Conservation (phyloP, 305 asterid species). For the Striga hermonthica region DNA sequence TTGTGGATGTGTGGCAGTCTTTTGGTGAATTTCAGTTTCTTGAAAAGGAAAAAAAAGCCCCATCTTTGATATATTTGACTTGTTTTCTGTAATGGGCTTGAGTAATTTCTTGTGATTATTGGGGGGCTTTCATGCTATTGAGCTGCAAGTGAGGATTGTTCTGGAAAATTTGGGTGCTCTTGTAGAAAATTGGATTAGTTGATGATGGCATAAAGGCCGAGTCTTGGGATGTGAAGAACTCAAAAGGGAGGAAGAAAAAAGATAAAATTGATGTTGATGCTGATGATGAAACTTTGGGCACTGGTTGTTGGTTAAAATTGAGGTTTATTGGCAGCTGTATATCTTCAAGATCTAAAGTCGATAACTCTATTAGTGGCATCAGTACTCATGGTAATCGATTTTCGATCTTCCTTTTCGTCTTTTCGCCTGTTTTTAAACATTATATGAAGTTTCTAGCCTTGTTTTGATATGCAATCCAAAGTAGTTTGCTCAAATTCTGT, state of each 20-base stretch:
- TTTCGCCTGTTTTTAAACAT: too few relatives aligned
- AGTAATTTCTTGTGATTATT: conserved; percentile 33
- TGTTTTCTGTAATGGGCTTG: conserved; percentile 36
- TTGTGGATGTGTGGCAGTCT: neutral
- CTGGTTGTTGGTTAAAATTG: conserved; percentile 76
- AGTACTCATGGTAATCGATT: conserved; percentile 25
- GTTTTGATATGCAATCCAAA: too few relatives aligned
- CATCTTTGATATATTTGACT: conserved; percentile 26
- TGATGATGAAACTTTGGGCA: conserved; percentile 40
- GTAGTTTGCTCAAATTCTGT: too few relatives aligned
- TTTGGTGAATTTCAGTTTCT: conserved; percentile 8
- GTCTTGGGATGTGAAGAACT: conserved; percentile 60
- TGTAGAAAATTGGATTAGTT: conserved; percentile 66
- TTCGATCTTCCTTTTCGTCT: too few relatives aligned
- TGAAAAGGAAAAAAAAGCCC: conserved; percentile 13
- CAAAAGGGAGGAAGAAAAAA: conserved; percentile 52
- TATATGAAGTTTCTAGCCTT: too few relatives aligned
- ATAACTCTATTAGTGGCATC: conserved; percentile 11
- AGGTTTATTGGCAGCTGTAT: conserved; percentile 79
- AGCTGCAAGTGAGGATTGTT: neutral
- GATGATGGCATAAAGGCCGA: conserved; percentile 64
- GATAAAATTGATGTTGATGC: conserved; percentile 35
- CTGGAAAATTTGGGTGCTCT: conserved; percentile 20
- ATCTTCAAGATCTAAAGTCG: conserved; percentile 96
- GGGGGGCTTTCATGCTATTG: conserved; percentile 28